Evolutionary conservation across 371 early-diverging fungal species (phyloP).

Genomic region (Mortierella sp.): DNA sequence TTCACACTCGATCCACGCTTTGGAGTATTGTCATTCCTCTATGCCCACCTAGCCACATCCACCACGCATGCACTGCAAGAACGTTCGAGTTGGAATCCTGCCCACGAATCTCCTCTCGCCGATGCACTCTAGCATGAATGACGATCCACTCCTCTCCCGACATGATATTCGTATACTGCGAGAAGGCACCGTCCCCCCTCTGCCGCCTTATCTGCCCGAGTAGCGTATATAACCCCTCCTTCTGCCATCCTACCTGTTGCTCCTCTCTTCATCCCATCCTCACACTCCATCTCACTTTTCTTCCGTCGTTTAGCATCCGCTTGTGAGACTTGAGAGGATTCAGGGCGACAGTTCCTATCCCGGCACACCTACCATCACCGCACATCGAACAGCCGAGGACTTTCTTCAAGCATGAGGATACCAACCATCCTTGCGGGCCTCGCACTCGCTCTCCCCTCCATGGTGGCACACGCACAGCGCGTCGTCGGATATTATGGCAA

Average conservation of each 20-base stretch:
- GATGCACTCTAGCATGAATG: conserved; percentile 32
- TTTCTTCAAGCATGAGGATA: conserved; percentile 26
- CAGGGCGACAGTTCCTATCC: neutral
- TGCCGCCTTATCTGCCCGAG: too few species aligned
- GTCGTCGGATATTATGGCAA: conserved; percentile 52
- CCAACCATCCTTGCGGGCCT: conserved; percentile 25
- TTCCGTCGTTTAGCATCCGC: neutral
- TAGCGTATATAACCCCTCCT: too few species aligned
- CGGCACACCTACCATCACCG: neutral
- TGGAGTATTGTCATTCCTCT: too few species aligned
- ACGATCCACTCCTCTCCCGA: conserved; percentile 30
- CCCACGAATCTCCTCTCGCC: too few species aligned
- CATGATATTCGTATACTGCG: conserved; percentile 2
- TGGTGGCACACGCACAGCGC: conserved; percentile 34
- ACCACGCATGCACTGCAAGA: too few species aligned
- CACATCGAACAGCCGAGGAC: neutral
- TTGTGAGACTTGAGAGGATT: too few species aligned
- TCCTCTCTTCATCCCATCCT: neutral
- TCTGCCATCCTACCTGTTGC: too few species aligned
- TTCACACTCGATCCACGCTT: too few species aligned
- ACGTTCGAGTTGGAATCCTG: too few species aligned
- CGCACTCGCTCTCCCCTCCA: conserved; percentile 23
- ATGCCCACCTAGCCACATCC: too few species aligned
- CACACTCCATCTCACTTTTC: neutral
- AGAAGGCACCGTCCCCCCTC: too few species aligned